phyloP scores from a whole-genome alignment of 2,329 filamentous ascomycete genomes.

The Hypomyces perniciosus region DNA sequence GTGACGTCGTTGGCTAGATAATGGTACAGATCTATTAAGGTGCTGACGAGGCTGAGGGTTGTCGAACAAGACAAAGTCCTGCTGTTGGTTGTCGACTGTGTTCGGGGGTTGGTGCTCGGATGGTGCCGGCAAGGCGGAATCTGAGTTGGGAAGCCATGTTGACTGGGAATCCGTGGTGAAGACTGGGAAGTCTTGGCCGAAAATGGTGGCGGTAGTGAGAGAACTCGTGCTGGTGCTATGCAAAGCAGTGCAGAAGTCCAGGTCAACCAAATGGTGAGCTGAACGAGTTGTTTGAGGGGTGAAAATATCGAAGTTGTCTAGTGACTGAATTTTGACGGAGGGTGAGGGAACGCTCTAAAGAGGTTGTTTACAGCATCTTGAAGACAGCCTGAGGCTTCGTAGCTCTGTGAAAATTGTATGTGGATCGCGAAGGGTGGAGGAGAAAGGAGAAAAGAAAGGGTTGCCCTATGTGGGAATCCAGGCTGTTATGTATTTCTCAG shows the following conservation, averaged over 20 bases:
- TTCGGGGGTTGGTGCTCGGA: slow-evolving; percentile 51
- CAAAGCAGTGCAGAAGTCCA: slow-evolving; percentile 62
- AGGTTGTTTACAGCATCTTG: slow-evolving; percentile 56
- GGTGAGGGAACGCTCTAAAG: slow-evolving; percentile 32
- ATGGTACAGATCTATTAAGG: slow-evolving; percentile 34
- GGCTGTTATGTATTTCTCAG: slow-evolving; percentile 42
- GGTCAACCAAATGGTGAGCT: slow-evolving; percentile 56
- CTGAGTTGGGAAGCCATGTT: slow-evolving; percentile 74
- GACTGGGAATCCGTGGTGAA: slow-evolving; percentile 77
- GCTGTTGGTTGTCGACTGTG: slow-evolving; percentile 45
- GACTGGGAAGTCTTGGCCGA: slow-evolving; percentile 62
- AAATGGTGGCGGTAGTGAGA: slow-evolving; percentile 51
- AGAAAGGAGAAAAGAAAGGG: slow-evolving; percentile 27
- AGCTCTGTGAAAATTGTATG: slow-evolving; percentile 24
- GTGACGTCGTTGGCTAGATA: slow-evolving; percentile 39
- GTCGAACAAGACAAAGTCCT: slow-evolving; percentile 78
- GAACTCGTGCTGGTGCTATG: slow-evolving; percentile 53
- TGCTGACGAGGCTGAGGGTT: slow-evolving; percentile 36
- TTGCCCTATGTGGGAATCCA: slow-evolving; percentile 19
- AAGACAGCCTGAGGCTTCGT: slow-evolving; percentile 33
- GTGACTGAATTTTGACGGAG: slow-evolving; percentile 50
- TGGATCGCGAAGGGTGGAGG: slow-evolving; percentile 29
- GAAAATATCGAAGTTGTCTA: slow-evolving; percentile 33
- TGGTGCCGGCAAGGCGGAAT: slow-evolving; percentile 56
- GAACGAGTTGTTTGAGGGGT: slow-evolving; percentile 41